phyloP scores from a whole-genome alignment of 1,139 yeast genomes.

The Torulaspora pretoriensis region DNA sequence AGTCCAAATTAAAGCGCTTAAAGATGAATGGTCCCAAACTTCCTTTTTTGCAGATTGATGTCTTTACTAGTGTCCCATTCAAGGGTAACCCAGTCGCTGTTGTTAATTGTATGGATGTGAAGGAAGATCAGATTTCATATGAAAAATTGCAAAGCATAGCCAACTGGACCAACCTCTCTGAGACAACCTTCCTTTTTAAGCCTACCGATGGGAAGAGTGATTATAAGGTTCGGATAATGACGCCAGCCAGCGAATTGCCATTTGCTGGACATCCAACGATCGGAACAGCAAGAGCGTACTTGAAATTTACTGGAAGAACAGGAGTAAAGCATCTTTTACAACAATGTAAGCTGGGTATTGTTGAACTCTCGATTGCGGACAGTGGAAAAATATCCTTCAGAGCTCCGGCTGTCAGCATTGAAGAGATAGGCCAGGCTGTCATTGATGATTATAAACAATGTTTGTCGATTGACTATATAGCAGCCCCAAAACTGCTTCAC shows the following conservation, averaged over 20 bases:
- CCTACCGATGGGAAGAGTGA: conserved; percentile 41
- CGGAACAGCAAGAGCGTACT: conserved; percentile 46
- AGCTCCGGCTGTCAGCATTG: conserved; percentile 23
- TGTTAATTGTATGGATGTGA: conserved; percentile 23
- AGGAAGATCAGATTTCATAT: conserved; percentile 27
- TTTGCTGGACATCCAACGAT: conserved; percentile 62
- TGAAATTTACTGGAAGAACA: conserved; percentile 36
- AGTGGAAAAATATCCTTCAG: conserved; percentile 24
- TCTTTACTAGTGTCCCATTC: conserved; percentile 42
- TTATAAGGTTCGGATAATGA: conserved; percentile 48
- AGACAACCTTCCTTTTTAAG: conserved; percentile 47
- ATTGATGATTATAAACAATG: conserved; percentile 21
- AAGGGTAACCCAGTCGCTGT: conserved; percentile 58
- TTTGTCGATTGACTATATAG: conserved; percentile 30
- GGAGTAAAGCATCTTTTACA: conserved; percentile 37
- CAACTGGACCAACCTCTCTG: conserved; percentile 55
- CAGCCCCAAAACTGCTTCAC: conserved; percentile 25
- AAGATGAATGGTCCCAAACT: conserved; percentile 16
- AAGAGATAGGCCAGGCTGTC: conserved; percentile 27
- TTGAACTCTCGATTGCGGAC: conserved; percentile 35
- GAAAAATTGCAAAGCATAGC: conserved; percentile 47
- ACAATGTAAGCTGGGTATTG: conserved; percentile 45
- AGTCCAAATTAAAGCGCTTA: neutral
- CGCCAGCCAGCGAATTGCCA: conserved; percentile 46
- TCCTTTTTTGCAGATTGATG: conserved; percentile 49